Conservation (phyloP, 495 filamentous ascomycete genomes). For the Elaphomyces granulatus region DNA sequence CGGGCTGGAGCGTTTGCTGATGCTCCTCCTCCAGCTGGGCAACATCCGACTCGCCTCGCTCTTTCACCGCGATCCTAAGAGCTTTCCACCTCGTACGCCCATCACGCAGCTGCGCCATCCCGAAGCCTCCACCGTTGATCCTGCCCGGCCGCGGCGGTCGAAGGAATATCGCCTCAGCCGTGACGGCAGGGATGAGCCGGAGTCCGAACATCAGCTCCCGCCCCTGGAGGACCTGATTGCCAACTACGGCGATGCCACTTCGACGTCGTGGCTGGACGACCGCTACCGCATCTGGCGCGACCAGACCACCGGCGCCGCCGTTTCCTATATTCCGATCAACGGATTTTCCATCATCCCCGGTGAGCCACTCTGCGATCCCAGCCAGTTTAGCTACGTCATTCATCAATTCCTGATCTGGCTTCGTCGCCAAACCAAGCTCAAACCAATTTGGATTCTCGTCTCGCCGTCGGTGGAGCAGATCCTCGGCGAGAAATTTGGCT, state of each 20-base stretch:
- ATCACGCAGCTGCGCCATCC: slow-evolving; percentile 52
- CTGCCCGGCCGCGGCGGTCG: slow-evolving; percentile 41
- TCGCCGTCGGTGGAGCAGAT: slow-evolving; percentile 55
- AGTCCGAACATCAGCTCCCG: slow-evolving; percentile 41
- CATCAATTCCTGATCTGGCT: slow-evolving; percentile 57
- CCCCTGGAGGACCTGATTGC: slow-evolving; percentile 67
- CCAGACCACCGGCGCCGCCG: slow-evolving; percentile 56
- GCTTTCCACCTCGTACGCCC: slow-evolving; percentile 44
- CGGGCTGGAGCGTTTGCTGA: slow-evolving; percentile 74
- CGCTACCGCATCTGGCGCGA: slow-evolving; percentile 75
- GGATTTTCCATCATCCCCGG: slow-evolving; percentile 67
- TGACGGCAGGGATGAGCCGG: slow-evolving; percentile 15
- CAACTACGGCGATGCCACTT: slow-evolving; percentile 81
- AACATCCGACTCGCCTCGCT: slow-evolving; percentile 80
- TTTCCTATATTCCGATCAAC: slow-evolving; percentile 59
- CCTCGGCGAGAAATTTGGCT: slow-evolving; percentile 59
- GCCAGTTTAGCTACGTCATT: slow-evolving; percentile 57
- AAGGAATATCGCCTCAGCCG: slow-evolving; percentile 19
- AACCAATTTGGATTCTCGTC: slow-evolving; percentile 70
- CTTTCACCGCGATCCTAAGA: slow-evolving; percentile 75
- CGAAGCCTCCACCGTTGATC: slow-evolving; percentile 59
- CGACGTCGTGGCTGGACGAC: slow-evolving; percentile 76
- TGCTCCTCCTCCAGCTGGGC: slow-evolving; percentile 69
- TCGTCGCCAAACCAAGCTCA: slow-evolving; percentile 52
- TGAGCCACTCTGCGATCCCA: slow-evolving; percentile 60